A percentile compares a stretch with the other conserved stretches of the same genome.
Evolutionary conservation across 2,329 filamentous ascomycete species (phyloP).

Genomic region (Stemphylium lycopersici): DNA sequence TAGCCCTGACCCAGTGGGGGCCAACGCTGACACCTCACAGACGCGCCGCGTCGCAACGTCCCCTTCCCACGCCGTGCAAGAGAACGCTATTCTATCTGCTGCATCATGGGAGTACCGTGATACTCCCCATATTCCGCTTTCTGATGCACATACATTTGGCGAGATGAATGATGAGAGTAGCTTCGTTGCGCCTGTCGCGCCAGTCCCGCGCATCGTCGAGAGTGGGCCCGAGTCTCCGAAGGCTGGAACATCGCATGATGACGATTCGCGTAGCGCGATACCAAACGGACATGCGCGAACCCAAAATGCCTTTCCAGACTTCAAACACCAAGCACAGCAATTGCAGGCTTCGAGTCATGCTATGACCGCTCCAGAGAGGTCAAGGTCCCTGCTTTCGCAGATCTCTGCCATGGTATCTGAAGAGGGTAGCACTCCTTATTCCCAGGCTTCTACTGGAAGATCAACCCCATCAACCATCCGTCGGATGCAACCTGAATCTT

Average conservation of each 20-base stretch:
- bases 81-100: conserved; percentile 38
- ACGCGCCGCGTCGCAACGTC: conserved; percentile 27
- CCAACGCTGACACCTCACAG: conserved; percentile 17
- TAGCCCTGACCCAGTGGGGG: conserved; percentile 14
- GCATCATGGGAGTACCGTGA: conserved; percentile 43
- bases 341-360: conserved; percentile 16
- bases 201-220: conserved; percentile 27
- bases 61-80: conserved; percentile 40
- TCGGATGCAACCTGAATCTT: conserved; percentile 32
- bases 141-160: conserved; percentile 30
- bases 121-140: conserved; percentile 30
- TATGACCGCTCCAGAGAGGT: conserved; percentile 33
- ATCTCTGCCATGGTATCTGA: conserved; percentile 47
- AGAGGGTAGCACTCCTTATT: conserved; percentile 33
- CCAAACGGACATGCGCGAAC: conserved; percentile 21
- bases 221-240: conserved; percentile 20
- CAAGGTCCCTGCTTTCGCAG: conserved; percentile 44
- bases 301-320: conserved; percentile 13
- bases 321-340: conserved; percentile 21
- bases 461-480: conserved; percentile 41
- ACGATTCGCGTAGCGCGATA: conserved; percentile 10
- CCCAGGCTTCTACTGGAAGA: conserved; percentile 36
- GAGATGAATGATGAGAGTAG: conserved; percentile 36
- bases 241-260: conserved; percentile 22
- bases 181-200: conserved; percentile 37